Evolutionary conservation across 768 basidiomycete genomes (phyloP).

Genomic region (Macrolepiota dolichaula): DNA sequence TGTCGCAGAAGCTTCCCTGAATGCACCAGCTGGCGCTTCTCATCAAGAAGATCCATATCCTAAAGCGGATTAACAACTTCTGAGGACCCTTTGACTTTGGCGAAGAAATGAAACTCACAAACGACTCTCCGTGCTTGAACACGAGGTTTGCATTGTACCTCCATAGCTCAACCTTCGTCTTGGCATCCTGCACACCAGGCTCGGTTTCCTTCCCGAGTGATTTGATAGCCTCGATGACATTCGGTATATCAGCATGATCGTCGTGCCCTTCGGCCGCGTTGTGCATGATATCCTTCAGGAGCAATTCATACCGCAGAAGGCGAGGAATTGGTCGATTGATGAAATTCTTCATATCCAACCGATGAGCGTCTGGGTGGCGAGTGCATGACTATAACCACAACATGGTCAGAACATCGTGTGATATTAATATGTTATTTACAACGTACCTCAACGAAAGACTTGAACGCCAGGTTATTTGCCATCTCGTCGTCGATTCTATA

Average conservation of each 20-base stretch:
- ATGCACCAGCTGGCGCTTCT: constrained; percentile 80
- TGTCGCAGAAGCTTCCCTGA: constrained; percentile 79
- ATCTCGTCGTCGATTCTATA: constrained; percentile 87
- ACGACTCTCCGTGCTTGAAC: constrained; percentile 74
- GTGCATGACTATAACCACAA: constrained; percentile 32
- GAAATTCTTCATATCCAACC: constrained; percentile 90
- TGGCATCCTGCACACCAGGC: constrained; percentile 80
- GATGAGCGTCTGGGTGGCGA: constrained; percentile 73
- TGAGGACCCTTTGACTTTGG: neutral
- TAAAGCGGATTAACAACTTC: constrained; percentile 16
- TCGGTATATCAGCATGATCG: constrained; percentile 79
- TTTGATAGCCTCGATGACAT: constrained; percentile 85
- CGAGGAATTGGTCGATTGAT: constrained; percentile 91
- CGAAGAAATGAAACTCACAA: constrained; percentile 30
- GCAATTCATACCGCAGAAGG: constrained; percentile 81
- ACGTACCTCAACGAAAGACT: constrained; percentile 75
- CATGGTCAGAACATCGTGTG: constrained; percentile 15
- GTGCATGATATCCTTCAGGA: constrained; percentile 78
- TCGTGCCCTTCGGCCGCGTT: constrained; percentile 72
- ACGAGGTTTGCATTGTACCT: constrained; percentile 74
- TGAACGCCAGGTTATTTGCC: constrained; percentile 77
- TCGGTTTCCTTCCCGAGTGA: constrained; percentile 84
- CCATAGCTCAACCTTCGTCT: constrained; percentile 90
- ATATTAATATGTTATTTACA: constrained; percentile 10
- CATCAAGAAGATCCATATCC: constrained; percentile 89